Base-by-base conservation (phyloP, 345 rosid genomes). In the Citrus reticulata region DNA sequence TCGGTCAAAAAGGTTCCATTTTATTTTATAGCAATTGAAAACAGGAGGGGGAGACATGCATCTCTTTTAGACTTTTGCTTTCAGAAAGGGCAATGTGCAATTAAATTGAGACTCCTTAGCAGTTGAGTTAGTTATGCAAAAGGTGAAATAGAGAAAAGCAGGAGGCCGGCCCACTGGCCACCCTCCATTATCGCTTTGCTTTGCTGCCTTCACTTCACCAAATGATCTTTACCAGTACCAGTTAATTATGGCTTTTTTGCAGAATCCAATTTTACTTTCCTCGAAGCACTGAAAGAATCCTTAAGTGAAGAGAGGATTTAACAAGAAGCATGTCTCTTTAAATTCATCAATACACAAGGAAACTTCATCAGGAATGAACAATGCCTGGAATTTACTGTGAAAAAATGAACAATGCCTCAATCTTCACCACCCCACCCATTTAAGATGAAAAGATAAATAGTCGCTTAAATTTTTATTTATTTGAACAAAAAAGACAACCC, bases 101-200 rank as follows among this genome's bases (percentile, higher is more conserved):
- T 34, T 17, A 9, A 64, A 73, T 51, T 49, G 46, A 27, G 77
- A 59, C 4, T 61, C 22, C 29, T 37, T n/a, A 24, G 77, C 57
- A n/a, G 77, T 73, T 60, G 57, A 78, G 81, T 74, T 79, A 73
- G 87, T 85, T 87, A 71, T 54, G 76, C 39, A 66, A 62, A 29
- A 29, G 24, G 13, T 65, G 9, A 59, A 59, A 22, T 16, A 46
- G 29, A 62, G 60, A 75, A 46, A 30, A 16, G 61, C 40, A 60
- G 66, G 70, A 29, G 70, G 77, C 49, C 1, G 16, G 49, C 4
- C 49, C 49, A 42, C 49, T 11, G 49, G 17, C 59, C 78, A 74
- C 60, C 5, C 42, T 9, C 22, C 58, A 62, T 63, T 32, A 55
- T 30, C n/a, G 1, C 40, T 32, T 55, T 19, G 6, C 55, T 20